These are phyloP conservation scores for Hydrangea macrophylla DNA, from an alignment of 148 eudicot genomes.

Conservation along the genomic window DNA sequence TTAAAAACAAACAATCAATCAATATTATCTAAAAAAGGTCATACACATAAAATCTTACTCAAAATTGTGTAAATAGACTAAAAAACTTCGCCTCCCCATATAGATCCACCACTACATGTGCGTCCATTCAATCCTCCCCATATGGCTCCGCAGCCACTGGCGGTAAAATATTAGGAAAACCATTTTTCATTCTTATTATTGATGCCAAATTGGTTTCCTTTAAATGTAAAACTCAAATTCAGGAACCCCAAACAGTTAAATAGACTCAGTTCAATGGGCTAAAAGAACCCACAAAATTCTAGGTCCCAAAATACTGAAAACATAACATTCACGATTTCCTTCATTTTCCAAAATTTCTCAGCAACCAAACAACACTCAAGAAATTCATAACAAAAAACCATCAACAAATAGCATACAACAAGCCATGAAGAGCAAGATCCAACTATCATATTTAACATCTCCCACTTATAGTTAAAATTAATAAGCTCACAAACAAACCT, in stretches of 20 bases:
- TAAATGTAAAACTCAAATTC: neutral
- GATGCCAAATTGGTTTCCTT: neutral
- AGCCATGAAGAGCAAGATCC: slow-evolving; percentile 8
- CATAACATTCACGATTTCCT: neutral
- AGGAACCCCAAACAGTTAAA: neutral
- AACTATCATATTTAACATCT: neutral
- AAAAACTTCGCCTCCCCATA: no score
- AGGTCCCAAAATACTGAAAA: neutral
- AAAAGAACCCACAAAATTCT: no score
- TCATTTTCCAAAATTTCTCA: neutral
- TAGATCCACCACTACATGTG: no score
- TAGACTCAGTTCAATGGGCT: neutral
- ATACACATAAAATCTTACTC: no score
- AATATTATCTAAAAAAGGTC: no score
- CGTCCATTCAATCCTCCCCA: neutral
- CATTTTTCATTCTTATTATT: neutral
- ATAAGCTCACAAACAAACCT: slow-evolving; percentile 41
- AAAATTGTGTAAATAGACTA: no score
- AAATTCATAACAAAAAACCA: neutral
- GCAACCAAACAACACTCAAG: neutral
- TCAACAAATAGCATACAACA: neutral
- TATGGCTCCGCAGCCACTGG: neutral
- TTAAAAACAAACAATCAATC: no score
- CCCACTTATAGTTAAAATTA: neutral
- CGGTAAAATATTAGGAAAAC: neutral